phyloP scores from a whole-genome alignment of 495 filamentous ascomycete genomes.

The Aspergillus nidulans region DNA sequence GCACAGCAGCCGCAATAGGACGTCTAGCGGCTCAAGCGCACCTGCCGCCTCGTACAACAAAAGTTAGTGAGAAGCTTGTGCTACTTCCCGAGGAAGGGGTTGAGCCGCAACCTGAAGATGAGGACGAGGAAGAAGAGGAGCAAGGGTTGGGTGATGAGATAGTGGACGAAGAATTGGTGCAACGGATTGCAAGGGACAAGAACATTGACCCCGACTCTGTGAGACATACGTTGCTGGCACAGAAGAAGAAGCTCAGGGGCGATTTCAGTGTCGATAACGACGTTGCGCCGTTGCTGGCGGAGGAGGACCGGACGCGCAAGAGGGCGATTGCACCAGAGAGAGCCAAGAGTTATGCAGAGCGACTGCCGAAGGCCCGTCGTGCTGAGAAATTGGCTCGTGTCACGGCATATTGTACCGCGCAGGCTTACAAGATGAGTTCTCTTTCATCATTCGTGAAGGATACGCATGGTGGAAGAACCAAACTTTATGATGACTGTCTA shows the following conservation, averaged over 20 bases:
- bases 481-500: conserved; percentile 98
- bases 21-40: conserved; percentile 59
- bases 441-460: conserved; percentile 84
- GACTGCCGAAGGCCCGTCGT: conserved; percentile 82
- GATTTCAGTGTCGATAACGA: conserved; percentile 60
- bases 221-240: conserved; percentile 31
- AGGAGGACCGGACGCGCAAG: conserved; percentile 66
- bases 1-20: conserved; percentile 26
- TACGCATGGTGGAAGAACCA: conserved; percentile 87
- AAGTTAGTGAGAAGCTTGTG: conserved; percentile 91
- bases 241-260: conserved; percentile 34
- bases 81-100: conserved; percentile 73
- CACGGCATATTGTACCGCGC: conserved; percentile 94
- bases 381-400: conserved; percentile 84
- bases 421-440: conserved; percentile 81
- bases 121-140: conserved; percentile 48
- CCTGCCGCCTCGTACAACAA: conserved; percentile 82
- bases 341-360: conserved; percentile 92
- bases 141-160: conserved; percentile 45
- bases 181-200: conserved; percentile 32
- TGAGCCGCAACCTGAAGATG: conserved; percentile 27
- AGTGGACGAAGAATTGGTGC: conserved; percentile 46
- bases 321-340: conserved; percentile 53
- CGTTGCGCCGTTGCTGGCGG: conserved; percentile 66
- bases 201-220: conserved; percentile 37